Base-by-base conservation (phyloP, 176 grass and related monocot species). In the Rhynchospora breviuscula region DNA sequence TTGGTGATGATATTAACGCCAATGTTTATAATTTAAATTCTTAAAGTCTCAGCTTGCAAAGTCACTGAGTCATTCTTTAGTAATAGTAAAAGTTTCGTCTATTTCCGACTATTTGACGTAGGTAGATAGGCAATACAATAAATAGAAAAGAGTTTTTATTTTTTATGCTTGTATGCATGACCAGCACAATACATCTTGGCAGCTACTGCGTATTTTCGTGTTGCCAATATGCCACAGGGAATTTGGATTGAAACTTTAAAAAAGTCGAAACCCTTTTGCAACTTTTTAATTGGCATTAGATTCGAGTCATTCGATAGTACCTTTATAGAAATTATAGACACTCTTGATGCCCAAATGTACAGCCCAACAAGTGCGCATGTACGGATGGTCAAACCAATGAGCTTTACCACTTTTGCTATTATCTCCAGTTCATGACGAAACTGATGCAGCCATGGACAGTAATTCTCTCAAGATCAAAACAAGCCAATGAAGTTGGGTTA, bases 341-440 rank as follows among this genome's bases (percentile, higher is more conserved):
- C 9, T 23, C 9, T 49, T 23, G 17, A 22, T 48, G 43, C 12
- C 6, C 13, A 44, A 68, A 68, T 68, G 66, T 68, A 68, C 66
- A 68, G 1, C 12, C 8, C 15, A 17, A 17, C 31, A 68, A 0
- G 13, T 43, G 6, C 12, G 6, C 12, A 7, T 43, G 66, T 18
- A 68, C 66, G 66, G 66, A 44, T 17, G 33, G 66, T 68, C 66
- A 68, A 68, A 68, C 66, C 14, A 68, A 68, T 68, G n/a, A 33
- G 7, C 63, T 68, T 68, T 44, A 1, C 2, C 7, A 68, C 14
- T 68, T 40, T 68, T 2, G 29, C 65, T 8, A 68, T 43, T 68
- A 40, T 29, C 29, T 68, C 31, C 31, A 68, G 65, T 68, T 68
- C 29, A 15, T 7, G 33, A 2, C 17, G 6, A 68, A 68, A 68